phyloP scores from a whole-genome alignment of 495 filamentous ascomycete genomes.

The Chaetomium tenue region DNA sequence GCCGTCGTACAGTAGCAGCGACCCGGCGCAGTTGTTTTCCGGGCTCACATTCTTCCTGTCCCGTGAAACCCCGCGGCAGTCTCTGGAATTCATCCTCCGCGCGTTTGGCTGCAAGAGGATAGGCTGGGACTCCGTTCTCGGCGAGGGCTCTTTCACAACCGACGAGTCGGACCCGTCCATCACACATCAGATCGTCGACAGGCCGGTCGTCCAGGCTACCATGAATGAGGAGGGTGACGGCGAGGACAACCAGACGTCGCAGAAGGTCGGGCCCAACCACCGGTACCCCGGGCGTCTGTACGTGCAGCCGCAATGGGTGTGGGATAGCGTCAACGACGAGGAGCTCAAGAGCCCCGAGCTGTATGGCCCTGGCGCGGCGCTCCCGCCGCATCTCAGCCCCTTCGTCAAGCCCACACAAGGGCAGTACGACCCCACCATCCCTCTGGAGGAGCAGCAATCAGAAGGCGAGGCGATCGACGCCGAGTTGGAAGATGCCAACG shows the following conservation, averaged over 20 bases:
- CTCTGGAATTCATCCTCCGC: conserved; percentile 90
- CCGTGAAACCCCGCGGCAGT: conserved; percentile 84
- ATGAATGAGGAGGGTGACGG: conserved; percentile 57
- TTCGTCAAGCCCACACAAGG: conserved; percentile 86
- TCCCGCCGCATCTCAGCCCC: conserved; percentile 92
- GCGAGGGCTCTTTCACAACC: conserved; percentile 87
- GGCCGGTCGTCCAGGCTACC: conserved; percentile 64
- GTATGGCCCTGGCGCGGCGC: conserved; percentile 82
- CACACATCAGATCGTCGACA: conserved; percentile 94
- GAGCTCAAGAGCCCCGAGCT: conserved; percentile 82
- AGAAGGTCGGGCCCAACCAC: conserved; percentile 53
- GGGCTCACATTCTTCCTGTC: conserved; percentile 90
- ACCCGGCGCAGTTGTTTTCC: conserved; percentile 70
- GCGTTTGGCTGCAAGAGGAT: conserved; percentile 95
- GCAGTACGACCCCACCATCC: conserved; percentile 81
- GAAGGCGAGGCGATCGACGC: conserved; percentile 72
- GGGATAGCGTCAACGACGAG: conserved; percentile 91
- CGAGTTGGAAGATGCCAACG: conserved; percentile 55
- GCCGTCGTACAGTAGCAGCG: conserved; percentile 59
- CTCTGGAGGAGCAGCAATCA: conserved; percentile 75
- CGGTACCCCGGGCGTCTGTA: conserved; percentile 87
- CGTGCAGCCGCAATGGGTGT: conserved; percentile 96
- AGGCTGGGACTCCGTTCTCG: conserved; percentile 86
- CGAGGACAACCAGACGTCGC: conserved; percentile 56
- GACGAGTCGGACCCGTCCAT: conserved; percentile 83